Conservation (phyloP, 345 rosid genomes). For the Mangifera indica region DNA sequence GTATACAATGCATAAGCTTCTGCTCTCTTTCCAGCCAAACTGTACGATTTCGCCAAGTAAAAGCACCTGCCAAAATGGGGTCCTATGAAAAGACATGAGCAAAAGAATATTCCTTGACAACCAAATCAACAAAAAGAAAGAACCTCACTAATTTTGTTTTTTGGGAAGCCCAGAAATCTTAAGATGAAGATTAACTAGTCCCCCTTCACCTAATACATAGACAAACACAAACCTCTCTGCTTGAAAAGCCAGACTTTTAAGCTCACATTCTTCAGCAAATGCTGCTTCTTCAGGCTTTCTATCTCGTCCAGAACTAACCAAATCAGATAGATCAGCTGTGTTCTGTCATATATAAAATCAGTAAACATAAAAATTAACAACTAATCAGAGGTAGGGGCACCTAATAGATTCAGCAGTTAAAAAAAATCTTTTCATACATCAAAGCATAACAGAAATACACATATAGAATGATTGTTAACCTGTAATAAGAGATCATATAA, state of each 20-base stretch:
- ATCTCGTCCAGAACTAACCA: slow-evolving; percentile 95
- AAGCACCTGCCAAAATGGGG: slow-evolving; percentile 67
- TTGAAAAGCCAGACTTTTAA: slow-evolving; percentile 70
- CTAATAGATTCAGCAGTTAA: neutral
- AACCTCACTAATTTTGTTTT: neutral
- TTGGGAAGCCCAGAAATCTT: neutral
- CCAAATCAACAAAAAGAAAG: neutral
- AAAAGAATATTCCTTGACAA: neutral
- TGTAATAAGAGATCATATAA: slow-evolving; percentile 85
- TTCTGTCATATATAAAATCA: slow-evolving; percentile 55
- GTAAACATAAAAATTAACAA: slow-evolving; percentile 16
- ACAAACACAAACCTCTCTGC: slow-evolving; percentile 67
- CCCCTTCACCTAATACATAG: neutral
- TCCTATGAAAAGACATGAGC: slow-evolving; percentile 8
- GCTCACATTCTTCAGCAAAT: slow-evolving; percentile 75
- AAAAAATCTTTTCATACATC: slow-evolving; percentile 15
- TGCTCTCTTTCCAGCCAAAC: slow-evolving; percentile 83
- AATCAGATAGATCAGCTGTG: slow-evolving; percentile 94
- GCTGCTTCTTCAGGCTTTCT: slow-evolving; percentile 85
- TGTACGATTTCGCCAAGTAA: slow-evolving; percentile 85
- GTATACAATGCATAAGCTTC: slow-evolving; percentile 81
- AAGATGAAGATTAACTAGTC: neutral
- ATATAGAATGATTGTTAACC: slow-evolving; percentile 41
- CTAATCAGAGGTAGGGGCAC: neutral
- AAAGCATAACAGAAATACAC: slow-evolving; percentile 9